Percentiles rank a stretch among this genome's conserved stretches.
Evolutionary conservation across 108 stramenopile species (phyloP).

Genomic region (Fragilariopsis cylindrus): DNA sequence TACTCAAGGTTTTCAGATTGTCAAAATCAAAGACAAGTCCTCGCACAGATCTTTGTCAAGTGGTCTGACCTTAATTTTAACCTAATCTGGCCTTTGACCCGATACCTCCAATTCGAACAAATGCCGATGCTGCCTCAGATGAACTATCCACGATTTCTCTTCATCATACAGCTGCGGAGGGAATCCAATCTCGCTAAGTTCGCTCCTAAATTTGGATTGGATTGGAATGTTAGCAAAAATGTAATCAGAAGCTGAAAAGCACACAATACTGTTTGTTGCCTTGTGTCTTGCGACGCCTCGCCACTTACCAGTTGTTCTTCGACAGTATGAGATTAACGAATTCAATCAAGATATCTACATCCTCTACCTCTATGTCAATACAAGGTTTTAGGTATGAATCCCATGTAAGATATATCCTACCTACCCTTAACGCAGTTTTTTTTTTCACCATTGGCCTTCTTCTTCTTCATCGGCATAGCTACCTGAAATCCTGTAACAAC

Average conservation of each 20-base stretch:
- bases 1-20: constrained; percentile 2
- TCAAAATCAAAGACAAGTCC: constrained; percentile 16
- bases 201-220: constrained; percentile 16
- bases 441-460: neutral
- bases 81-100: constrained; percentile 1
- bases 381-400: constrained; percentile 33
- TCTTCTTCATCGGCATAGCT: constrained; percentile 13
- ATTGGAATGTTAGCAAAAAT: constrained; percentile 6
- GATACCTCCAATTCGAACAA: constrained; percentile 28
- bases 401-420: constrained; percentile 23
- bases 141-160: neutral
- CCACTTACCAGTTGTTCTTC: constrained; percentile 39
- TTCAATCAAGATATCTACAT: constrained; percentile 36
- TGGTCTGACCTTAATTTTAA: constrained; percentile 9
- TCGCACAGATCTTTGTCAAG: constrained; percentile 2
- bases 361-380: constrained; percentile 35
- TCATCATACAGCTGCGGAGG: constrained; percentile 22
- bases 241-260: neutral
- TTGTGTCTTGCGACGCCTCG: neutral
- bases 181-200: constrained; percentile 35
- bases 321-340: constrained; percentile 40
- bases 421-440: constrained; percentile 23
- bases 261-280: neutral
- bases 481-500: constrained; percentile 19
- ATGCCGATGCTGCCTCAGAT: neutral